Evolutionary conservation across 768 basidiomycete genomes (phyloP), one percentile per base, ranked within the genome.

Genomic region (Daedaleopsis sinensis): DNA sequence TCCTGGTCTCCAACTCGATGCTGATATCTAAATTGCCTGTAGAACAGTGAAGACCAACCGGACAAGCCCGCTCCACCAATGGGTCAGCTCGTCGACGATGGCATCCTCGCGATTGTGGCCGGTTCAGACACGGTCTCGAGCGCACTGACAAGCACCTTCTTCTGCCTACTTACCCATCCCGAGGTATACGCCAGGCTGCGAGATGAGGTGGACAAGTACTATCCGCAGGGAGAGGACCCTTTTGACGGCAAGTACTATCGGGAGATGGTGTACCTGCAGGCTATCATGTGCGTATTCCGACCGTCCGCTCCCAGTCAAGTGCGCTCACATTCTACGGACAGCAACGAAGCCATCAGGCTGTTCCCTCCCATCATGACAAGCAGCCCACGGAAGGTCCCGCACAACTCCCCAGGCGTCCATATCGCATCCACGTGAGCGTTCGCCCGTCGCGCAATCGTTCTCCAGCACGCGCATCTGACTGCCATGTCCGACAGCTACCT

Each of bases 241-340:
- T 52, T 76, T 19, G 50, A 65, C 37, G 38, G 63, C 3, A 54
- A 50, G 52, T 57, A 69, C 27, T 57, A 65, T 19, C 55, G 65
- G 1, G 38, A 67, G 19, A 69, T 80, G 61, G 65, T 65, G 2
- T 70, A 72, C 51, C 62, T 80, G 47, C 73, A 74, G 50, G 79
- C 74, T 32, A 66, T 71, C 38, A 69, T 77, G 75, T 75, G 43
- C 39, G 68, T 27, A 3, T 8, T 8, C 2, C n/a, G 8, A 16
- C 8, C 37, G 37, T 15, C 37, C 8, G 7, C 37, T 38, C n/a
- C 44, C 7, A 18, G 8, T 6, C 15, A 15, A 10, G n/a, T 18
- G 5, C n/a, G 44, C 15, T 2, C 8, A 16, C 16, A 15, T 15
- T 18, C n/a, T 8, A 46, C 44, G 15, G 16, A 8, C n/a, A 48